Conservation (phyloP, 2,329 filamentous ascomycete genomes). For the Colletotrichum orbiculare region DNA sequence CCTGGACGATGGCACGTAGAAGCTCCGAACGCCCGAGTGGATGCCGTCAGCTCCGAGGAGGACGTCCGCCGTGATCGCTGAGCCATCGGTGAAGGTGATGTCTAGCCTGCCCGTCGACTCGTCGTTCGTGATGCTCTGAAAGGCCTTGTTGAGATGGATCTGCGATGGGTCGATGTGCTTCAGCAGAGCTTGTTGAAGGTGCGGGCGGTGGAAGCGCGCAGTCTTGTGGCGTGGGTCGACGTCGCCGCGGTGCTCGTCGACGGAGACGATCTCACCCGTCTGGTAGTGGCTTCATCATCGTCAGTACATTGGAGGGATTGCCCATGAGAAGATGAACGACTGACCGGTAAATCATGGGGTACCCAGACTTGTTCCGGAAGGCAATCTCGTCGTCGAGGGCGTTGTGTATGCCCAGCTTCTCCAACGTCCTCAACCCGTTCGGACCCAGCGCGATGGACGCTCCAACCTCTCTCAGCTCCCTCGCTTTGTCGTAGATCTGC, state of each 20-base stretch:
- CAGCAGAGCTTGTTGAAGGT: slow-evolving; percentile 60
- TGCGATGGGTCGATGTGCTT: slow-evolving; percentile 53
- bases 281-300: slow-evolving; percentile 50
- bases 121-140: slow-evolving; percentile 48
- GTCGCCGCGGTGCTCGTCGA: slow-evolving; percentile 53
- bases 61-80: slow-evolving; percentile 54
- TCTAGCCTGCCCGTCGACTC: slow-evolving; percentile 43
- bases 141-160: slow-evolving; percentile 57
- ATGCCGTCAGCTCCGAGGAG: slow-evolving; percentile 66
- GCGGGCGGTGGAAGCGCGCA: slow-evolving; percentile 58
- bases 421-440: slow-evolving; percentile 63
- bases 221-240: slow-evolving; percentile 52
- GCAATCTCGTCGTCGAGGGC: slow-evolving; percentile 54
- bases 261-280: slow-evolving; percentile 56
- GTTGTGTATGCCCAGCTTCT: slow-evolving; percentile 59
- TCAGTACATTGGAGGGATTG: not conserved
- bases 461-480: slow-evolving; percentile 58
- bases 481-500: slow-evolving; percentile 61
- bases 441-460: slow-evolving; percentile 62
- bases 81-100: slow-evolving; percentile 61
- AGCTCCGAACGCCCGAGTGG: slow-evolving; percentile 56
- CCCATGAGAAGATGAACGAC: not conserved
- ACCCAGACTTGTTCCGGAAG: slow-evolving; percentile 52
- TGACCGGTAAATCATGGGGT: slow-evolving; percentile 58
- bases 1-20: slow-evolving; percentile 54